Percentiles rank a stretch among this genome's conserved stretches.
phyloP scores from a whole-genome alignment of 1,139 yeast genomes.

The Scheffersomyces titani region DNA sequence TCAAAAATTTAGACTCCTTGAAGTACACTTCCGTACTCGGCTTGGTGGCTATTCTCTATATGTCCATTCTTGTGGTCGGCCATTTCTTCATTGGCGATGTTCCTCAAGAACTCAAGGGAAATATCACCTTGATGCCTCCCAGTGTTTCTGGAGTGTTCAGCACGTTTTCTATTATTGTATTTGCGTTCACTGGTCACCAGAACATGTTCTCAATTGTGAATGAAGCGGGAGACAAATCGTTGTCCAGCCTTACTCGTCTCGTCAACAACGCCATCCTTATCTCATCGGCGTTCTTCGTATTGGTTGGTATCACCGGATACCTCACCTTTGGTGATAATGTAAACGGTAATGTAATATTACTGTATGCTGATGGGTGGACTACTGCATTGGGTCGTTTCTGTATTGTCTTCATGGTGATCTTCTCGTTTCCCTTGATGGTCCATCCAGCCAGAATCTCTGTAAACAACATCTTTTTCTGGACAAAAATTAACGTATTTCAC shows the following conservation, averaged over 20 bases:
- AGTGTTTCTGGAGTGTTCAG: slow-evolving; percentile 64
- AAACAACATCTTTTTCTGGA: slow-evolving; percentile 69
- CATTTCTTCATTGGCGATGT: slow-evolving; percentile 45
- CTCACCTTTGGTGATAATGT: slow-evolving; percentile 46
- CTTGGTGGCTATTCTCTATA: slow-evolving; percentile 40
- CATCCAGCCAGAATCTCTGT: slow-evolving; percentile 90
- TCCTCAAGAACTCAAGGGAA: slow-evolving; percentile 51
- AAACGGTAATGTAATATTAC: slow-evolving; percentile 78
- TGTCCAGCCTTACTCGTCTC: slow-evolving; percentile 52
- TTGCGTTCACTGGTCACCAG: slow-evolving; percentile 53
- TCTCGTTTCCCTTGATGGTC: slow-evolving; percentile 89
- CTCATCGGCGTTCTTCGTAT: slow-evolving; percentile 34
- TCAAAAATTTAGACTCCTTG: slow-evolving; percentile 46
- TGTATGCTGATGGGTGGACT: slow-evolving; percentile 50
- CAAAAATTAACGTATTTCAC: slow-evolving; percentile 10
- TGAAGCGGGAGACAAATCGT: slow-evolving; percentile 56
- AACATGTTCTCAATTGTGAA: slow-evolving; percentile 52
- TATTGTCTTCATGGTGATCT: slow-evolving; percentile 77
- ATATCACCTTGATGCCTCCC: slow-evolving; percentile 57
- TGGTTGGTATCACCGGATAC: slow-evolving; percentile 47
- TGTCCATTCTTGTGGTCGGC: slow-evolving; percentile 36
- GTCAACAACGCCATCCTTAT: slow-evolving; percentile 52
- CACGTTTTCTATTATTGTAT: slow-evolving; percentile 51
- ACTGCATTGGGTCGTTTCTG: slow-evolving; percentile 72
- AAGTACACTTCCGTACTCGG: slow-evolving; percentile 47